These are phyloP conservation scores for Penicillium sp. DNA, from an alignment of 2,329 filamentous ascomycete genomes.

Conservation along the genomic window DNA sequence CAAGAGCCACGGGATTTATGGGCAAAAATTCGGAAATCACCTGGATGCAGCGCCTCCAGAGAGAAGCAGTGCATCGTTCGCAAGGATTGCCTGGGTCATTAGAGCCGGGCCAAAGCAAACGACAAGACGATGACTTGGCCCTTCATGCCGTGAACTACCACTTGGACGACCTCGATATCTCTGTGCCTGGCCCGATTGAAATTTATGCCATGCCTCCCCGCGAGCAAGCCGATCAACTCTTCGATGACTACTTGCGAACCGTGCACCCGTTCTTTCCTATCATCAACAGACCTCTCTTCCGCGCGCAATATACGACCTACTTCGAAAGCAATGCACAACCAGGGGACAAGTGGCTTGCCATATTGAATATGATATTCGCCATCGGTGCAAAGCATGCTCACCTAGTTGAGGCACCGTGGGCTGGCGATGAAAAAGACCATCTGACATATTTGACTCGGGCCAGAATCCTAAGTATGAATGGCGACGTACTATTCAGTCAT, in stretches of 20 bases:
- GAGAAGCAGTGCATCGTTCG: conserved; percentile 37
- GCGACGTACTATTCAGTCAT: conserved; percentile 42
- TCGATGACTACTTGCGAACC: conserved; percentile 43
- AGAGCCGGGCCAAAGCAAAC: conserved; percentile 24
- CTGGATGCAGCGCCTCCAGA: conserved; percentile 45
- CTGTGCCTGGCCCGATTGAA: conserved; percentile 40
- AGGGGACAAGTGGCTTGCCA: conserved; percentile 44
- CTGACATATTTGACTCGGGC: conserved; percentile 46
- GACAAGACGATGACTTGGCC: conserved; percentile 31
- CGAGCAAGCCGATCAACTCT: conserved; percentile 41
- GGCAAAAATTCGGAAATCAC: conserved; percentile 48
- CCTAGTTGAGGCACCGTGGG: conserved; percentile 43
- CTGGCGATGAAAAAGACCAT: conserved; percentile 43
- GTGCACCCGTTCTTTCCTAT: conserved; percentile 47
- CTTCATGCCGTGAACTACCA: conserved; percentile 41
- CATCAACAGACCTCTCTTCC: conserved; percentile 42
- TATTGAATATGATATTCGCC: conserved; percentile 48
- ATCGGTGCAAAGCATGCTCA: conserved; percentile 45
- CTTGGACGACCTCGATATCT: conserved; percentile 45
- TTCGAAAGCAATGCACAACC: conserved; percentile 35
- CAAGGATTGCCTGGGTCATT: conserved; percentile 28
- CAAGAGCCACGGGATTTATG: conserved; percentile 43
- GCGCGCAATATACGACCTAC: conserved; percentile 41
- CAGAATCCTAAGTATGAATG: conserved; percentile 43
- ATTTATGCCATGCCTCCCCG: conserved; percentile 43